phyloP scores from a whole-genome alignment of 495 filamentous ascomycete species.

The Podospora fimiseda region DNA sequence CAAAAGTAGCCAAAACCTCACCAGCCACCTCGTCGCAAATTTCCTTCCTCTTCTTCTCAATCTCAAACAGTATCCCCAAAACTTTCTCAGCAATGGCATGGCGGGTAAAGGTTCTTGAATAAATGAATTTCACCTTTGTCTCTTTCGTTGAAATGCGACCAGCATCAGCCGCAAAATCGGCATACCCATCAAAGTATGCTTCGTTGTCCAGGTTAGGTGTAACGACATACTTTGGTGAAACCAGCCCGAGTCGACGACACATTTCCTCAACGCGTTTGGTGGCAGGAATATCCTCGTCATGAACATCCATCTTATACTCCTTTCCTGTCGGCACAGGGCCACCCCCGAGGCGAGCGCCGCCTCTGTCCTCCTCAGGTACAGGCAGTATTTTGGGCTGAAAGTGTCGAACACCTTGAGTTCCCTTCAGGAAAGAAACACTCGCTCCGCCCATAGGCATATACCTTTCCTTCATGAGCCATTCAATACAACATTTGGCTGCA shows the following conservation, averaged over 20 bases:
- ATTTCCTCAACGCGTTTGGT: neutral
- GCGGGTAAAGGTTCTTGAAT: constrained; percentile 20
- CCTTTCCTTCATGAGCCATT: constrained; percentile 29
- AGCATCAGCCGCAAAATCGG: constrained; percentile 17
- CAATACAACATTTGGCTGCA: constrained; percentile 37
- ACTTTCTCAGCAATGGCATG: constrained; percentile 29
- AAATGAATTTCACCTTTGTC: constrained; percentile 20
- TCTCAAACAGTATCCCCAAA: constrained; percentile 11
- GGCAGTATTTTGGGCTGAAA: neutral
- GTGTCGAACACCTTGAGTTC: neutral
- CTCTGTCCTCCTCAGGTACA: neutral
- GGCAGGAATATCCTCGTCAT: neutral
- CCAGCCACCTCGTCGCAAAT: too few species aligned
- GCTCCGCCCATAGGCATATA: constrained; percentile 18
- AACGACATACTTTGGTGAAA: neutral
- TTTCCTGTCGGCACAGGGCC: too few species aligned
- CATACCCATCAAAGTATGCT: constrained; percentile 9
- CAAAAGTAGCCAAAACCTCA: too few species aligned
- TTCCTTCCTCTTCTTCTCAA: neutral
- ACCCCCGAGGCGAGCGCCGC: neutral
- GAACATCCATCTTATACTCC: neutral
- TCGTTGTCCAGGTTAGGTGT: neutral
- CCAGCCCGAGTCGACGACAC: neutral
- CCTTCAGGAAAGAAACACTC: constrained; percentile 12
- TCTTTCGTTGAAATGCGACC: constrained; percentile 17